Evolutionary conservation across 129 eudicot genomes (phyloP).

Genomic region (Sambucus nigra): DNA sequence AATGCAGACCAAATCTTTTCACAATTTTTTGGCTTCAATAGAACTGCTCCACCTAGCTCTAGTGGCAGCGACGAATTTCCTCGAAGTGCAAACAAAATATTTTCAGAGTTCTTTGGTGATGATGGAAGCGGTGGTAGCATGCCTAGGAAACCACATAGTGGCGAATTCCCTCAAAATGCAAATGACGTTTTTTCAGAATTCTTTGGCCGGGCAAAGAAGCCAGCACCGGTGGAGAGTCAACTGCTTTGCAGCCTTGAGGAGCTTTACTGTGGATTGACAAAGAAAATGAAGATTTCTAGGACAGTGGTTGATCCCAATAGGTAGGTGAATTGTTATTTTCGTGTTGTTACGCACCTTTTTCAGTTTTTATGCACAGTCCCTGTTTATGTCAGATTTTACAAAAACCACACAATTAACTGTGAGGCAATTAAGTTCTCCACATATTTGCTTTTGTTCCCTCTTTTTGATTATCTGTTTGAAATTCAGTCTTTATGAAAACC

Average conservation of each 20-base stretch:
- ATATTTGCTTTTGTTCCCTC: background rate
- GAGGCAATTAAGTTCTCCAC: background rate
- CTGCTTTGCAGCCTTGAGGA: slow-evolving; percentile 44
- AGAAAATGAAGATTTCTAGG: slow-evolving; percentile 48
- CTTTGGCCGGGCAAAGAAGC: too few species aligned
- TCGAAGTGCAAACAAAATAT: slow-evolving; percentile 25
- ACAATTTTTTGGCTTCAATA: background rate
- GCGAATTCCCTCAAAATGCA: background rate
- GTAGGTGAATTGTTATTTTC: slow-evolving; percentile 5
- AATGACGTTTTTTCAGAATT: too few species aligned
- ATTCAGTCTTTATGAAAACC: too few species aligned
- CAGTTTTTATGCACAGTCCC: too few species aligned
- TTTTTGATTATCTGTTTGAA: background rate
- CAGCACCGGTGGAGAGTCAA: slow-evolving; percentile 38
- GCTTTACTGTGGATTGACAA: slow-evolving; percentile 34
- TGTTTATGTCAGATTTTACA: background rate
- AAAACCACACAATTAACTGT: background rate
- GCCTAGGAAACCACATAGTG: background rate
- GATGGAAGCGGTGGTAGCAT: slow-evolving; percentile 7
- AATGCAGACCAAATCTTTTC: background rate
- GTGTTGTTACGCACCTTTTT: background rate
- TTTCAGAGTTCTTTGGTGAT: slow-evolving; percentile 24
- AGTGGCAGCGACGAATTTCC: too few species aligned
- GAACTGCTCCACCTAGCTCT: background rate
- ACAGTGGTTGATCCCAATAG: slow-evolving; percentile 31